phyloP scores from a whole-genome alignment of 202 grass and related monocot genomes.

The Hordeum pubiflorum region DNA sequence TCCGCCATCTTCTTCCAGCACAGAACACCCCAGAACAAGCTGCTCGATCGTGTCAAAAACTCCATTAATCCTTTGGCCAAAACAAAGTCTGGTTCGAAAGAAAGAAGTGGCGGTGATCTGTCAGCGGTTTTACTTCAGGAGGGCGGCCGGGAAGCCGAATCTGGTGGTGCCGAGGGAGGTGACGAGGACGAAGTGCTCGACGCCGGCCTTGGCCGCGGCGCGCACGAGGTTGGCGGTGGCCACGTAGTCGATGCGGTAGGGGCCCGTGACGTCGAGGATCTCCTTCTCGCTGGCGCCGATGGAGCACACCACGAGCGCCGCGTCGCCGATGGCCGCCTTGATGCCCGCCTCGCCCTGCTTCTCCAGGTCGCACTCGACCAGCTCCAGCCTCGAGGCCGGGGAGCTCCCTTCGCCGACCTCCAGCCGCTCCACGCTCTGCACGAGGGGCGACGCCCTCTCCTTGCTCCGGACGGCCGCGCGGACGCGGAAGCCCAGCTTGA shows the following conservation, averaged over 20 bases:
- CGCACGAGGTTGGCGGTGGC: conserved; percentile 69
- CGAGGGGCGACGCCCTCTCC: conserved; percentile 46
- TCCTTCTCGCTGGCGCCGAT: conserved; percentile 93
- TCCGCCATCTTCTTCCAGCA: conserved; percentile 84
- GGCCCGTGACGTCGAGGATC: conserved; percentile 67
- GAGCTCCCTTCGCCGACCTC: conserved; percentile 27
- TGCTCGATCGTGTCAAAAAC: not conserved
- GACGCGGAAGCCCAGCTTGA: conserved; percentile 82
- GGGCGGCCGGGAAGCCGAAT: conserved; percentile 74
- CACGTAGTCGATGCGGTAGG: conserved; percentile 81
- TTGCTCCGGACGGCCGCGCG: conserved; percentile 66
- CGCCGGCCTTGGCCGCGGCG: conserved; percentile 50
- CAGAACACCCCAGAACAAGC: conserved; percentile 90
- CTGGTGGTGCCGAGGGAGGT: conserved; percentile 79
- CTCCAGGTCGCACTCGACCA: conserved; percentile 88
- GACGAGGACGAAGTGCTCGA: conserved; percentile 84
- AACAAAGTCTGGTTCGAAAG: not conserved
- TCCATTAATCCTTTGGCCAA: not conserved
- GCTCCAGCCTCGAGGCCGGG: conserved; percentile 51
- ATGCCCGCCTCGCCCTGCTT: conserved; percentile 48
- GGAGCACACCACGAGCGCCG: conserved; percentile 65
- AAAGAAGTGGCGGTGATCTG: not conserved
- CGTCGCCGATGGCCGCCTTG: conserved; percentile 49
- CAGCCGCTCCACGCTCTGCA: conserved; percentile 73
- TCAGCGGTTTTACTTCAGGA: conserved; percentile 46